Conservation (phyloP, 148 eudicot genomes). For the Spergularia bocconei region DNA sequence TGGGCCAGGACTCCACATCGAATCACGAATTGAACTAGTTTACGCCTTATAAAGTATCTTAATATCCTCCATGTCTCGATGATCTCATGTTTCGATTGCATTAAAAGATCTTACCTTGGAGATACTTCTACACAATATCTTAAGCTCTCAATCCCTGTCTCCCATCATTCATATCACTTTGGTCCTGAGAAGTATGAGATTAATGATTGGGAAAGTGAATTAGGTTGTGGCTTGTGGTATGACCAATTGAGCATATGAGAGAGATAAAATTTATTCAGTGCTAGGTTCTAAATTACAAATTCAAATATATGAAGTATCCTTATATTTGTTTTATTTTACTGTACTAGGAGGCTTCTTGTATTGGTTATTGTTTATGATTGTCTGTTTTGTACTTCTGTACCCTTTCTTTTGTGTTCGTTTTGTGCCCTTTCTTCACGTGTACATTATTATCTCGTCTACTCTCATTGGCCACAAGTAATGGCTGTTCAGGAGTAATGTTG, state of each 20-base stretch:
- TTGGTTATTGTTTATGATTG: too few species aligned
- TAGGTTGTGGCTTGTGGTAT: too few species aligned
- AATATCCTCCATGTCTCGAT: not conserved
- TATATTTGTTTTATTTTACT: not conserved
- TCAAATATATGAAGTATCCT: not conserved
- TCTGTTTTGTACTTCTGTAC: too few species aligned
- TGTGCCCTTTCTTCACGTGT: slow-evolving; percentile 4
- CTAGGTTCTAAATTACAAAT: too few species aligned
- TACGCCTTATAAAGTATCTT: not conserved
- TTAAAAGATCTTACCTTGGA: too few species aligned
- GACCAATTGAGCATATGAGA: too few species aligned
- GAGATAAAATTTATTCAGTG: not conserved
- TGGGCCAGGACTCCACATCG: not conserved
- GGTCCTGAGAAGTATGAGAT: too few species aligned
- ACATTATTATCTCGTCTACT: not conserved
- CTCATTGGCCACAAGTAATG: not conserved
- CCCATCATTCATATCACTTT: too few species aligned
- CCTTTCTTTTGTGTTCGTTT: not conserved
- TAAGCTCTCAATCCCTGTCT: too few species aligned
- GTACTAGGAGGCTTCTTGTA: not conserved
- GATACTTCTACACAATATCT: too few species aligned
- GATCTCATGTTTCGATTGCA: too few species aligned
- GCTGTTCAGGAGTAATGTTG: not conserved
- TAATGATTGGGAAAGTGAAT: too few species aligned
- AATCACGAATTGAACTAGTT: not conserved